These are phyloP conservation scores for Aspergillus latus DNA, from an alignment of 2,329 filamentous ascomycete genomes.

Conservation along the genomic window DNA sequence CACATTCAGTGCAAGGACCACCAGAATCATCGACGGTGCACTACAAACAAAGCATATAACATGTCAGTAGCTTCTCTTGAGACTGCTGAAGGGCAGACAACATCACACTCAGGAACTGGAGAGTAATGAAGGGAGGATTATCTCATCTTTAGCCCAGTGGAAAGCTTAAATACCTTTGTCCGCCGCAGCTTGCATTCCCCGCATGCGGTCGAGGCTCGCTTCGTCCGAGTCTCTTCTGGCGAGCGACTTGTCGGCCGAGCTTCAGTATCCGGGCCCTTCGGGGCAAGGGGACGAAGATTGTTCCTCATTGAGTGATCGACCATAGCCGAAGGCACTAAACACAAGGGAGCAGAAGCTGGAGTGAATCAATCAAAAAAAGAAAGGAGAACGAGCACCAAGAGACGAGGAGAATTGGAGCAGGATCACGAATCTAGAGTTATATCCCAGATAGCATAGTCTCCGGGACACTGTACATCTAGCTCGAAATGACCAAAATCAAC, in stretches of 20 bases:
- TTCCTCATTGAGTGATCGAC: conserved; percentile 26
- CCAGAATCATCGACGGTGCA: conserved; percentile 29
- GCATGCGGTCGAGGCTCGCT: conserved; percentile 39
- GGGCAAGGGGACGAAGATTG: conserved; percentile 33
- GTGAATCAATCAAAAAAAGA: conserved; percentile 2
- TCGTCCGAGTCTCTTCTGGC: conserved; percentile 34
- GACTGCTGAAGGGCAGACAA: background rate
- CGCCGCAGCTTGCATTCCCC: conserved; percentile 39
- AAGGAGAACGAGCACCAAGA: background rate
- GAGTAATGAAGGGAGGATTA: background rate
- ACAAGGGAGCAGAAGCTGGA: background rate
- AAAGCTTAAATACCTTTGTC: conserved; percentile 33
- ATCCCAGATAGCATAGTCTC: conserved; percentile 16
- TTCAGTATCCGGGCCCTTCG: conserved; percentile 24
- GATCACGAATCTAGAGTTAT: conserved; percentile 9
- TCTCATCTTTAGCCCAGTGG: background rate
- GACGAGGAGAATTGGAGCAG: background rate
- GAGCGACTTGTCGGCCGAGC: conserved; percentile 18
- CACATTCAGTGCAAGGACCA: conserved; percentile 36
- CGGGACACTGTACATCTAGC: conserved; percentile 17
- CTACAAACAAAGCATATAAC: conserved; percentile 19
- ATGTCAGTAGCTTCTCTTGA: background rate
- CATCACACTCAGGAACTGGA: background rate
- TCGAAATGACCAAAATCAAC: conserved; percentile 1
- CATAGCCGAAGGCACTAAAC: conserved; percentile 23